Conservation (phyloP, 2,329 filamentous ascomycete genomes). For the Didymella arachidicola region DNA sequence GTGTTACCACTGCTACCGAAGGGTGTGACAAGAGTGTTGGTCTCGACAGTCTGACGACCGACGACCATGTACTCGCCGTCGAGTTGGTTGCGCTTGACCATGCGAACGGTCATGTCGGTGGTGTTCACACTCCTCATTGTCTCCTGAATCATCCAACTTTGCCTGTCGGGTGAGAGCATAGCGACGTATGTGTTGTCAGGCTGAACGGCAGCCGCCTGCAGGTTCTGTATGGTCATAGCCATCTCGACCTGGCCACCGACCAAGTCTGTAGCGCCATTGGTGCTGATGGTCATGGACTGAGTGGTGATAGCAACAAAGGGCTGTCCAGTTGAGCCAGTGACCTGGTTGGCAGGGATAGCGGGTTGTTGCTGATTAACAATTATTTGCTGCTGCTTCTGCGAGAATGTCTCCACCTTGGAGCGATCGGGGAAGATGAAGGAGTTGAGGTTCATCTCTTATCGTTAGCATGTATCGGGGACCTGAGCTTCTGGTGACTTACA, state of each 20-base stretch:
- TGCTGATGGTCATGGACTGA: slow-evolving; percentile 48
- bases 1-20: slow-evolving; percentile 41
- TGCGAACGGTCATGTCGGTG: slow-evolving; percentile 49
- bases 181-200: slow-evolving; percentile 49
- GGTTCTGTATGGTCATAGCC: slow-evolving; percentile 41
- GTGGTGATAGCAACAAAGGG: slow-evolving; percentile 46
- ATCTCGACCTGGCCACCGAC: slow-evolving; percentile 50
- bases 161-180: slow-evolving; percentile 48
- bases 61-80: slow-evolving; percentile 51
- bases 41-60: slow-evolving; percentile 49
- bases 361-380: slow-evolving; percentile 52
- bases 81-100: slow-evolving; percentile 46
- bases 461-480: slow-evolving; percentile 12
- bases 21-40: slow-evolving; percentile 43
- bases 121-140: slow-evolving; percentile 47
- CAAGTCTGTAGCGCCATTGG: slow-evolving; percentile 47
- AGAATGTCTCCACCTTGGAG: slow-evolving; percentile 49
- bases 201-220: slow-evolving; percentile 41
- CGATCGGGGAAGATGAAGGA: slow-evolving; percentile 49
- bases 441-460: slow-evolving; percentile 46
- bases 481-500: slow-evolving; percentile 31
- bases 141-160: slow-evolving; percentile 51
- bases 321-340: slow-evolving; percentile 49
- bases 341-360: slow-evolving; percentile 46
- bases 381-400: slow-evolving; percentile 50